Conservation (phyloP, 2,329 filamentous ascomycete species). For the Xylaria sp. region DNA sequence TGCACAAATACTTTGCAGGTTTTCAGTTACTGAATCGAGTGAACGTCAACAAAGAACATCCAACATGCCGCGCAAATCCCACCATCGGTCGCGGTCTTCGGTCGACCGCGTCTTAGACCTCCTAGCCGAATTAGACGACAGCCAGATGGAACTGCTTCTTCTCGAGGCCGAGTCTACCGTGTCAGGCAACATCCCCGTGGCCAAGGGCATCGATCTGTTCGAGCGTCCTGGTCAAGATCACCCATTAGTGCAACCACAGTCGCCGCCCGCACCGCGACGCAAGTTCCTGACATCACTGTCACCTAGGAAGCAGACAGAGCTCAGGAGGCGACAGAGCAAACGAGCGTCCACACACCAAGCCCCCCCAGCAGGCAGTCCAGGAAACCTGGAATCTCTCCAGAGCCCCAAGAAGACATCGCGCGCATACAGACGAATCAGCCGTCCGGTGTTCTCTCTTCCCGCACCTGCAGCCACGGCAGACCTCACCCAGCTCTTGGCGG, state of each 20-base stretch:
- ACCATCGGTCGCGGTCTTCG: slow-evolving; percentile 45
- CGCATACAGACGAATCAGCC: slow-evolving; percentile 44
- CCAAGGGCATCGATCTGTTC: slow-evolving; percentile 46
- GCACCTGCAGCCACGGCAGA: slow-evolving; percentile 32
- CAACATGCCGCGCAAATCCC: slow-evolving; percentile 32
- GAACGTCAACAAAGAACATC: background rate
- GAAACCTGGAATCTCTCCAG: background rate
- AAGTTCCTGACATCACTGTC: slow-evolving; percentile 44
- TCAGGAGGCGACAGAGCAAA: slow-evolving; percentile 40
- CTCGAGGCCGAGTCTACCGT: slow-evolving; percentile 45
- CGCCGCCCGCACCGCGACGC: slow-evolving; percentile 37
- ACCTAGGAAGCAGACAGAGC: slow-evolving; percentile 39
- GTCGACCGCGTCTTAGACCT: slow-evolving; percentile 47
- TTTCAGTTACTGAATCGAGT: background rate
- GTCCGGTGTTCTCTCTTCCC: slow-evolving; percentile 38
- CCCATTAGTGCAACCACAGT: slow-evolving; percentile 6
- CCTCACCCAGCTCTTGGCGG: slow-evolving; percentile 39
- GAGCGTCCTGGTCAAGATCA: slow-evolving; percentile 31
- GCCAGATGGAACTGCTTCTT: slow-evolving; percentile 44
- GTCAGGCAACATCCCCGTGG: slow-evolving; percentile 43
- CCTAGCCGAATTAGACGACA: slow-evolving; percentile 44
- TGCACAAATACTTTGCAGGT: background rate
- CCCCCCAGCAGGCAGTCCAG: slow-evolving; percentile 3
- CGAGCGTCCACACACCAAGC: slow-evolving; percentile 35
- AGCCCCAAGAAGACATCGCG: slow-evolving; percentile 38